These are phyloP conservation scores for Botryotinia convoluta DNA, from an alignment of 2,329 filamentous ascomycete species.

Conservation along the genomic window DNA sequence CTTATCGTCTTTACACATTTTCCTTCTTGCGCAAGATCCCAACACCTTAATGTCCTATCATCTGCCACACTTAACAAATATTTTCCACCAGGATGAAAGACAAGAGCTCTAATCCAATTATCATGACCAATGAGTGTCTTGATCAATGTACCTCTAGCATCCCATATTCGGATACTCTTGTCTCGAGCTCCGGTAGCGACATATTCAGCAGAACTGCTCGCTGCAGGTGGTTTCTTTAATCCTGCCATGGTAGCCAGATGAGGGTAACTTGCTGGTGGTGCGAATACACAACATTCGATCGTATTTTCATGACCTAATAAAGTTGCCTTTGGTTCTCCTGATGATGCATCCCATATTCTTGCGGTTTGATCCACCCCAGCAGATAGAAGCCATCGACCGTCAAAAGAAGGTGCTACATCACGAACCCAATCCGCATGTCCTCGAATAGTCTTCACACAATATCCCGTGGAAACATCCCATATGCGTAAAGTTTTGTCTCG, in stretches of 20 bases:
- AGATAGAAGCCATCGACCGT: conserved; percentile 80
- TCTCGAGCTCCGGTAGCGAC: conserved; percentile 86
- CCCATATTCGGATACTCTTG: conserved; percentile 89
- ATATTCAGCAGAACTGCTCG: conserved; percentile 77
- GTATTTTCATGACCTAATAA: conserved; percentile 84
- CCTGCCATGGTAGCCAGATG: conserved; percentile 76
- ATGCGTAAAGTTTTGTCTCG: conserved; percentile 81
- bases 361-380: conserved; percentile 79
- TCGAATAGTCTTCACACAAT: conserved; percentile 84
- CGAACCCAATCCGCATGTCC: conserved; percentile 92
- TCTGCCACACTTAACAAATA: conserved; percentile 84
- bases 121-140: conserved; percentile 86
- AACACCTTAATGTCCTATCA: conserved; percentile 89
- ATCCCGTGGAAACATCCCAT: conserved; percentile 92
- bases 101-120: conserved; percentile 85
- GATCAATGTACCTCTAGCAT: conserved; percentile 77
- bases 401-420: conserved; percentile 76
- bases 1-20: conserved; percentile 81
- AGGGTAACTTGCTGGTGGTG: conserved; percentile 74
- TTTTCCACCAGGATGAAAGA: conserved; percentile 90
- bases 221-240: conserved; percentile 74
- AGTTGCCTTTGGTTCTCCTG: conserved; percentile 71
- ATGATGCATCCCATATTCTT: conserved; percentile 79
- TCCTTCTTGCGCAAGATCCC: conserved; percentile 88
- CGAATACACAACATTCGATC: conserved; percentile 82